A percentile compares a stretch with the other conserved stretches of the same genome.
Conservation (phyloP, 441 rosid species). For the Metrosideros polymorpha region DNA sequence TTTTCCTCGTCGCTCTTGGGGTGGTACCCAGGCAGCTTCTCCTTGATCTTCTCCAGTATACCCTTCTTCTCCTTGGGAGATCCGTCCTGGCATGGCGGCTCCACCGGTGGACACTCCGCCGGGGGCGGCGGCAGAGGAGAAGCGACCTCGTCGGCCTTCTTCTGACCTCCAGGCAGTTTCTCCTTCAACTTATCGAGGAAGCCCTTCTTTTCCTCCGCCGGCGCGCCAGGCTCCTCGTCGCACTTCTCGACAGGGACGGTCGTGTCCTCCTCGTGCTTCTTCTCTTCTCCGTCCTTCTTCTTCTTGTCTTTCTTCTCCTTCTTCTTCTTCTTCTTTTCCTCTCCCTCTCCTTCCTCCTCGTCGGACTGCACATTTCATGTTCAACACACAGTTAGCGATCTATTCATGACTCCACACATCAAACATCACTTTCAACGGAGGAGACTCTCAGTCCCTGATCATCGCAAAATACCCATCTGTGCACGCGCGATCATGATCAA, state of each 20-base stretch:
- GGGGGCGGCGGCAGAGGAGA: conserved; percentile 17
- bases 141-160: conserved; percentile 27
- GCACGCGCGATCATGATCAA: not conserved
- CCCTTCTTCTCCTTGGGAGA: conserved; percentile 63
- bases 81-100: conserved; percentile 9
- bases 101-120: not conserved
- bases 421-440: not conserved
- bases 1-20: conserved; percentile 42
- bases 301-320: conserved; percentile 42
- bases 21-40: conserved; percentile 69
- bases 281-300: conserved; percentile 31
- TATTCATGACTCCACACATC: not conserved
- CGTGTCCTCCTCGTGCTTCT: conserved; percentile 15
- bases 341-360: conserved; percentile 42
- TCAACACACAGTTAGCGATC: not conserved
- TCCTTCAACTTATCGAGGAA: conserved; percentile 60
- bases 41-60: conserved; percentile 76
- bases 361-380: conserved; percentile 40
- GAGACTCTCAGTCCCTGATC: not conserved
- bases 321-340: conserved; percentile 31
- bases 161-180: conserved; percentile 49
- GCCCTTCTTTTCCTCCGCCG: conserved; percentile 53
- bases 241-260: not conserved
- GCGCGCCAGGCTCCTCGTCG: not conserved
- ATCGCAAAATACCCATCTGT: not conserved